Base-by-base conservation (phyloP, 148 eudicot genomes). In the Spergularia marina region DNA sequence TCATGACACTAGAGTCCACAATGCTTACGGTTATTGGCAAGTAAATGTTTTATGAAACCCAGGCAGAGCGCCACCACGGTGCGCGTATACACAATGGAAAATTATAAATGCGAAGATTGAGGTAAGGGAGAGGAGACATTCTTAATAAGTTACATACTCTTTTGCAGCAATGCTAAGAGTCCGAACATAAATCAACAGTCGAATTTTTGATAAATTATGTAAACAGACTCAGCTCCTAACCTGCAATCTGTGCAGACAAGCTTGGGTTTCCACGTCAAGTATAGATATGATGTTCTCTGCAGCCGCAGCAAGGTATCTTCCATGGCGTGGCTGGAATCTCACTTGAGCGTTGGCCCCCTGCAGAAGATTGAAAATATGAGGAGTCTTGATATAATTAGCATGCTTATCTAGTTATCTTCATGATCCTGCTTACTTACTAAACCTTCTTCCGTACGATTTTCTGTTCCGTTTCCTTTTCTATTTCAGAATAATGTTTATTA, bases 291-390 rank as follows among this genome's bases (percentile, higher is more conserved):
- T 82, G 83, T 90, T 92, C 75, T 89, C 97, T 41, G 91, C 89
- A 75, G 91, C 93, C 39, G 95, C 95, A 30, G 95, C 97, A 76
- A 92, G 89, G 77, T 77, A 92, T 79, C 91, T 87, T 85, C 97
- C 97, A 12, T 79, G 84, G 25, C 88, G 91, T 16, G 97, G 97
- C 81, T 92, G 97, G 84, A 92, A 91, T 82, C 97, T 87, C 81
- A 92, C 59, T 55, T 88, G 93, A 9, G 87, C 52, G 53, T 89
- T 83, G 62, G 87, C 95, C 54, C 95, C 95, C 97, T 90, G 74
- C 30, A 81, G 17, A 63, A 80, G 6, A 1, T 15, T 30, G 52
- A 20, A 49, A 4, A 56, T 74, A 53, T 36, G 21, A 65, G 49
- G 11, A 74, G 14, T 10, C 2, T 20, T 57, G 16, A 44, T 44